Evolutionary conservation across 1,284 basidiomycete species (phyloP).

Genomic region (Boletellus dicymbophilus): DNA sequence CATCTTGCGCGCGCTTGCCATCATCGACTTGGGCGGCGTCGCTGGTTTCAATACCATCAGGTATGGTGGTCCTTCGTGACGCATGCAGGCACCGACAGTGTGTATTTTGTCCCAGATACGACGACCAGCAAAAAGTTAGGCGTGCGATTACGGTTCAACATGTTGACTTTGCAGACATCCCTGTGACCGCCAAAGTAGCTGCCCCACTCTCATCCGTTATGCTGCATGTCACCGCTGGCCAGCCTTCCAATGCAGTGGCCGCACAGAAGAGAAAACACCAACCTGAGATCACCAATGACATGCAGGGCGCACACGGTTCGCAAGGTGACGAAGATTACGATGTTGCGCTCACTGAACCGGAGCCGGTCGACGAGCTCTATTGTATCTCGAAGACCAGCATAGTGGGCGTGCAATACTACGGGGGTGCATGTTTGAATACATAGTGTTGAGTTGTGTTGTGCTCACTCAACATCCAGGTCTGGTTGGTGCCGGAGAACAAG

Average conservation of each 20-base stretch:
- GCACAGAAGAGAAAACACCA: constrained; percentile 41
- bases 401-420: constrained; percentile 84
- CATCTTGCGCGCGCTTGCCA: constrained; percentile 52
- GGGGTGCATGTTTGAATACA: constrained; percentile 41
- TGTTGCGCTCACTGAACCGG: constrained; percentile 42
- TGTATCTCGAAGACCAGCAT: constrained; percentile 60
- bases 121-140: constrained; percentile 63
- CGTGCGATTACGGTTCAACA: constrained; percentile 52
- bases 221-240: not conserved
- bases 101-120: too few species aligned
- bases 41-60: constrained; percentile 53
- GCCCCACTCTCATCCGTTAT: constrained; percentile 8
- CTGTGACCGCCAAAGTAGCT: constrained; percentile 37
- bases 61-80: constrained; percentile 33
- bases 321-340: constrained; percentile 43
- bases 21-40: constrained; percentile 43
- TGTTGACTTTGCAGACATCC: constrained; percentile 59
- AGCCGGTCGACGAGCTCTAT: constrained; percentile 66
- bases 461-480: constrained; percentile 47
- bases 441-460: not conserved
- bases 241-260: constrained; percentile 10
- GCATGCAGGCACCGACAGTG: too few species aligned
- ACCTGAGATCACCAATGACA: constrained; percentile 23
- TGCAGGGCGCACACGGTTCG: constrained; percentile 8
- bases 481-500: constrained; percentile 78